Evolutionary conservation across 192 early-diverging fungal genomes (phyloP), one percentile per base, ranked within the genome.

Genomic region (Umbelopsis isabellina): DNA sequence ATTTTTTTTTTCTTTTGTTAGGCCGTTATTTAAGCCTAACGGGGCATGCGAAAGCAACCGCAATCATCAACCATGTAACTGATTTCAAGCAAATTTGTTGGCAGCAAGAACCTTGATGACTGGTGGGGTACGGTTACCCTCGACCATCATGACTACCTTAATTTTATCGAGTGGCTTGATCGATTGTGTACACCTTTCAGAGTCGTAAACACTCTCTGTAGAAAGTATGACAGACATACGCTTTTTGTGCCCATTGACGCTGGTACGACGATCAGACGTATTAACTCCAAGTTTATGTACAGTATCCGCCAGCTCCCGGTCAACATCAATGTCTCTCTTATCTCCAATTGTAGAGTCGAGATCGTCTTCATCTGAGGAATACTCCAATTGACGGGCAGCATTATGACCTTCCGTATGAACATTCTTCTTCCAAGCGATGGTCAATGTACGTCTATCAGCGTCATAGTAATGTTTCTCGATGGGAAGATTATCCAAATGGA

Each of bases 61-160:
- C 3, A 51, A 22, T 20, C 21, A 51, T 41, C 10, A n/a, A 21
- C 20, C 23, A 13, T 22, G 11, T 50, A 21, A 22, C 20, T 0
- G 10, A 21, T 20, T 35, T 67, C 69, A 68, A 35, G 70, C 70
- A 49, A 66, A 86, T 52, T 82, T 84, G 58, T 87, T 87, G 33
- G 80, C 77, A n/a, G 84, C 84, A 33, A 84, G 66, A 33, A 87
- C 69, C 52, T 85, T 84, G 69, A 87, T 85, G 37, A 84, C 78
- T 49, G 86, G 84, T 3, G 84, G 86, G 5, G 84, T 84, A 20
- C 79, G 71, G 0, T 79, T 80, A 16, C 75, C 83, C 66, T 87
- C 79, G 2, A 80, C 75, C 12, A 78, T 83, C 30, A 87, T 73
- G 67, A 85, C 65, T 3, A 87, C 82, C 21, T 75, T 46, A 16